These are phyloP conservation scores for Endotrypanum monterogeii DNA, from an alignment of 208 protist genomes.

Conservation along the genomic window DNA sequence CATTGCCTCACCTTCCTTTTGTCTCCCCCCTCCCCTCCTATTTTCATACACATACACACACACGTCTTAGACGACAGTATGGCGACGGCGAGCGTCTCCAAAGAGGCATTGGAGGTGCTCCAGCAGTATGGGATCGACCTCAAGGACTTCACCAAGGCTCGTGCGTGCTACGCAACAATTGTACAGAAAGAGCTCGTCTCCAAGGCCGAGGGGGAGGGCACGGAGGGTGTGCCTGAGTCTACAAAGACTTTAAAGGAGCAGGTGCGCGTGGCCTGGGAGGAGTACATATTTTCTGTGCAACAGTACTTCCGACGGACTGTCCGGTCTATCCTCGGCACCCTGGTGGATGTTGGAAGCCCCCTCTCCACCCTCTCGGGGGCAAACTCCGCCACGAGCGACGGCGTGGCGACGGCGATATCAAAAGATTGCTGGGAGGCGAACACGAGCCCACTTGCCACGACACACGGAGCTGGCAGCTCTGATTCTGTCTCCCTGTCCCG, in stretches of 20 bases:
- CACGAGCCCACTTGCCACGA: conserved; percentile 6
- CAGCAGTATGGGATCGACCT: conserved; percentile 73
- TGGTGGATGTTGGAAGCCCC: conserved; percentile 18
- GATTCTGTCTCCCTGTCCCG: conserved; percentile 7
- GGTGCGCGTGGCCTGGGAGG: conserved; percentile 51
- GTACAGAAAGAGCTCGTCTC: conserved; percentile 40
- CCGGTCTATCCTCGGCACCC: conserved; percentile 26
- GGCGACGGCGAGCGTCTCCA: conserved; percentile 49
- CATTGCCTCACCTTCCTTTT: background rate
- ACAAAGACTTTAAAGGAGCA: conserved; percentile 32
- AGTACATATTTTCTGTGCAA: conserved; percentile 55
- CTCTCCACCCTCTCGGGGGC: background rate
- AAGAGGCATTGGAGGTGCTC: conserved; percentile 58
- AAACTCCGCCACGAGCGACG: background rate
- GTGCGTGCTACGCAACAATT: conserved; percentile 52
- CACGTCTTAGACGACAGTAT: conserved; percentile 24
- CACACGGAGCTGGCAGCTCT: background rate
- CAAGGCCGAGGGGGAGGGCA: conserved; percentile 29
- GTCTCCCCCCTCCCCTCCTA: background rate
- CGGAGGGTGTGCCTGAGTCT: conserved; percentile 36
- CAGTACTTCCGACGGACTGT: conserved; percentile 41
- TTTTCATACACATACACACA: background rate
- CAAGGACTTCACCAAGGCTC: conserved; percentile 77
- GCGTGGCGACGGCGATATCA: background rate
- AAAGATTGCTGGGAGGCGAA: conserved; percentile 18